phyloP scores from a whole-genome alignment of 805 yeast species.

The Candida endomychidarum region DNA sequence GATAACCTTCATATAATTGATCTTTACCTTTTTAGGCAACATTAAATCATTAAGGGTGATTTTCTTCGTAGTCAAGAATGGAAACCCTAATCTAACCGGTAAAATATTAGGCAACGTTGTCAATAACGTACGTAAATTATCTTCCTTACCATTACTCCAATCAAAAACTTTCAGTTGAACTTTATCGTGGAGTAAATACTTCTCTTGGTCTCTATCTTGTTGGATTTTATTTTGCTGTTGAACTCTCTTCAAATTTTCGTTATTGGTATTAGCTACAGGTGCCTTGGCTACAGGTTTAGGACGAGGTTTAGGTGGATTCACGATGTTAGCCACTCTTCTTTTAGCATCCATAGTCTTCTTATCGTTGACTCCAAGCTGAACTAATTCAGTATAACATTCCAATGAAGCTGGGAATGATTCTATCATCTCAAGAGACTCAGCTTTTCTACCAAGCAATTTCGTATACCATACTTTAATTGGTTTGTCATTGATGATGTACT shows the following conservation, averaged over 20 bases:
- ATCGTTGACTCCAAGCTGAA: conserved; percentile 63
- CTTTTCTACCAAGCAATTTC: conserved; percentile 67
- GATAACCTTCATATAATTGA: conserved; percentile 78
- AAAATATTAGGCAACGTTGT: conserved; percentile 66
- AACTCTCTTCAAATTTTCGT: conserved; percentile 42
- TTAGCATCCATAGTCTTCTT: conserved; percentile 74
- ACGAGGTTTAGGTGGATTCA: conserved; percentile 47
- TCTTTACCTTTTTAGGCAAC: conserved; percentile 84
- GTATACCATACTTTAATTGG: conserved; percentile 68
- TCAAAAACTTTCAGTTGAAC: conserved; percentile 52
- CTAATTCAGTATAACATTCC: conserved; percentile 55
- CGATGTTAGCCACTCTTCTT: conserved; percentile 67
- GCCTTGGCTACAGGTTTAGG: conserved; percentile 9
- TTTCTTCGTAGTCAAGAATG: conserved; percentile 27
- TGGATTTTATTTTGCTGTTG: conserved; percentile 45
- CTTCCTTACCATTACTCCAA: conserved; percentile 79
- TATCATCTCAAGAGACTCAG: conserved; percentile 79
- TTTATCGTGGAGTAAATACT: conserved; percentile 59
- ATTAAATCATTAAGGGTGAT: conserved; percentile 73
- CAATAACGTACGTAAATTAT: conserved; percentile 75
- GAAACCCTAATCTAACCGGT: conserved; percentile 37
- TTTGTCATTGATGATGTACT: conserved; percentile 46
- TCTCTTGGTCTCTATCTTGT: conserved; percentile 35
- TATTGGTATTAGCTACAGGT: conserved; percentile 6
- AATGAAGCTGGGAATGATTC: conserved; percentile 72